phyloP scores from a whole-genome alignment of 1,139 yeast species.

The Saccharomyces hybrid region DNA sequence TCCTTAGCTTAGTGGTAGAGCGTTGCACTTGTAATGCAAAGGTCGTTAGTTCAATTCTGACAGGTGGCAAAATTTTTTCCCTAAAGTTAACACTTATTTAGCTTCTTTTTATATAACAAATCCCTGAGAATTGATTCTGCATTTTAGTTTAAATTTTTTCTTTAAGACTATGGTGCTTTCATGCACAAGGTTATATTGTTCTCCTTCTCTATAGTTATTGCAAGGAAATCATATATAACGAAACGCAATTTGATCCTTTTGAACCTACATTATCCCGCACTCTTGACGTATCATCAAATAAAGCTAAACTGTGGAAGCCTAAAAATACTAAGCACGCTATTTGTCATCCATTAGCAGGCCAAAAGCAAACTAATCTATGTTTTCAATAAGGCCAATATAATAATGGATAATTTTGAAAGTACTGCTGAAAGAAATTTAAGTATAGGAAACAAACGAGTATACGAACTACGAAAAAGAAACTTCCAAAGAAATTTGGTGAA shows the following conservation, averaged over 20 bases:
- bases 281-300: neutral
- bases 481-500: conserved; percentile 20
- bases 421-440: neutral
- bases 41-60: conserved; percentile 95
- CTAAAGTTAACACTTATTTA: too few relatives aligned
- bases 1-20: conserved; percentile 90
- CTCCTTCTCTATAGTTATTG: neutral
- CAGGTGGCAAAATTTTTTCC: conserved; percentile 50
- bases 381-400: neutral
- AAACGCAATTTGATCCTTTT: neutral
- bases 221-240: neutral
- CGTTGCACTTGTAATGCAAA: conserved; percentile 94
- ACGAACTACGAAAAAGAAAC: conserved; percentile 21
- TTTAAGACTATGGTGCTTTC: neutral
- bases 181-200: neutral
- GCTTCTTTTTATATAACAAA: too few relatives aligned
- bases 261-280: neutral
- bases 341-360: neutral
- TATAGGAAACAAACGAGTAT: conserved; percentile 11
- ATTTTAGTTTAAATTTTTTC: neutral
- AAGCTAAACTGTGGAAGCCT: neutral
- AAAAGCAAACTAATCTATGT: neutral
- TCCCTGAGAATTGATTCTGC: too few relatives aligned
- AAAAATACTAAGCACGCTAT: neutral
- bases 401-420: neutral